Conservation (phyloP, 2,329 filamentous ascomycete genomes). For the Colletotrichum destructivum region DNA sequence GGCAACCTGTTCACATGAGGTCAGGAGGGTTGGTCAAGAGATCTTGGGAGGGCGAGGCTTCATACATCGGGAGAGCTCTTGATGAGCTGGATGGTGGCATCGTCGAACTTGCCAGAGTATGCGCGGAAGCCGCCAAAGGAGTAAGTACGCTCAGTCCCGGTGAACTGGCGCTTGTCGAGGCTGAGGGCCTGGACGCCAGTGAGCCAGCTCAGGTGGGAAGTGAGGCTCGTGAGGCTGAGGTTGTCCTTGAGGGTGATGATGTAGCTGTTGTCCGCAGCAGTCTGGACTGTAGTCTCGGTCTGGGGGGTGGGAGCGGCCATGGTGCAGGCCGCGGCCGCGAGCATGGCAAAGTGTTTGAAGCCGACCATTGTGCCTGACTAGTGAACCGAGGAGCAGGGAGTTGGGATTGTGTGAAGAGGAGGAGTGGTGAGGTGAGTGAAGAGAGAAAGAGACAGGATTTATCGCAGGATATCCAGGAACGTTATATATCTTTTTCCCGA, state of each 20-base stretch:
- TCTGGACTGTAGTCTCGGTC: slow-evolving; percentile 26
- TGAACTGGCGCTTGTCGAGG: slow-evolving; percentile 49
- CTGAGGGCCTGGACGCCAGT: slow-evolving; percentile 50
- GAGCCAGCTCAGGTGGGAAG: slow-evolving; percentile 51
- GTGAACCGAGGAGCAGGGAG: slow-evolving; percentile 24
- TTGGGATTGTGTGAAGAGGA: slow-evolving; percentile 24
- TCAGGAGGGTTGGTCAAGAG: background rate
- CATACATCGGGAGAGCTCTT: slow-evolving; percentile 58
- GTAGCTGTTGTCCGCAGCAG: slow-evolving; percentile 56
- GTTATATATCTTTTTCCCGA: slow-evolving; percentile 25
- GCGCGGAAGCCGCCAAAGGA: slow-evolving; percentile 55
- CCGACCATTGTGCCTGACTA: slow-evolving; percentile 39
- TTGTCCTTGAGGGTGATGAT: slow-evolving; percentile 62
- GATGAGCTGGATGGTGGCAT: slow-evolving; percentile 58
- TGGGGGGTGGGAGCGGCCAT: slow-evolving; percentile 37
- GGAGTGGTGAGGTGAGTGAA: slow-evolving; percentile 19
- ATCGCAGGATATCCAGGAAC: background rate
- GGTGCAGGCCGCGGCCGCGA: slow-evolving; percentile 39
- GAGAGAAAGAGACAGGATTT: background rate
- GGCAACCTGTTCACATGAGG: slow-evolving; percentile 50
- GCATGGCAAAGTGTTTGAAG: slow-evolving; percentile 41
- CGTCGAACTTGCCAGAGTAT: slow-evolving; percentile 61
- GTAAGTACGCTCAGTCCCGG: slow-evolving; percentile 38
- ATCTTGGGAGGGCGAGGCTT: rapidly evolving
- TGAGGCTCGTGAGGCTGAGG: slow-evolving; percentile 45